These are phyloP conservation scores for Komagataella mondaviorum DNA, from an alignment of 805 yeast genomes.

Conservation along the genomic window DNA sequence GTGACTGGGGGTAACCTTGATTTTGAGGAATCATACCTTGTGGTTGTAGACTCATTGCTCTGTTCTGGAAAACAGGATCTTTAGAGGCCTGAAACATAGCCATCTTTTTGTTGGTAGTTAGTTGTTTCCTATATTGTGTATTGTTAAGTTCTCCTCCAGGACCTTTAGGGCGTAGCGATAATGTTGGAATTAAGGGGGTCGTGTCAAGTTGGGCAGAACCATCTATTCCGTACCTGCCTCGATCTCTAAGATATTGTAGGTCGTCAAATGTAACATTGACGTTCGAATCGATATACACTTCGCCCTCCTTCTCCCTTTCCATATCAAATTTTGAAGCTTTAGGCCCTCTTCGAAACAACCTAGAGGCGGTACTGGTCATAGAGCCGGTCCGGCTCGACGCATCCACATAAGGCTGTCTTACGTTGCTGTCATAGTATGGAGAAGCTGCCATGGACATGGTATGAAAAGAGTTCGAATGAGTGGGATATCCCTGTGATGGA, in stretches of 20 bases:
- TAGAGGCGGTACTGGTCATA: slow-evolving; percentile 8
- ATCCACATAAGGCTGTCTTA: not conserved
- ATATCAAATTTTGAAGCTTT: slow-evolving; percentile 4
- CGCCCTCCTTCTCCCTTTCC: slow-evolving; percentile 13
- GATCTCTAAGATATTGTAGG: slow-evolving; percentile 45
- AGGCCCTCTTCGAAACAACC: slow-evolving; percentile 3
- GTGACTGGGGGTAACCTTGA: not conserved
- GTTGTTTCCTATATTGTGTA: slow-evolving; percentile 54
- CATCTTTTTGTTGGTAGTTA: slow-evolving; percentile 29
- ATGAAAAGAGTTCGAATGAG: not conserved
- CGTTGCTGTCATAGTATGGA: not conserved
- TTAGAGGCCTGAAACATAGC: not conserved
- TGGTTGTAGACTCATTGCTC: slow-evolving; percentile 22
- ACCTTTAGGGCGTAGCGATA: slow-evolving; percentile 22
- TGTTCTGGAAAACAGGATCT: slow-evolving; percentile 1
- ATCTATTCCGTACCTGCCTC: slow-evolving; percentile 50
- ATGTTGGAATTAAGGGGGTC: slow-evolving; percentile 65
- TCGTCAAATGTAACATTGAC: slow-evolving; percentile 49
- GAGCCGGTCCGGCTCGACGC: not conserved
- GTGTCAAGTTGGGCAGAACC: slow-evolving; percentile 29
- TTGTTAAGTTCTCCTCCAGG: slow-evolving; percentile 25
- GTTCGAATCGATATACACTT: slow-evolving; percentile 14
- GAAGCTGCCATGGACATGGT: not conserved
- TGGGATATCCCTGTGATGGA: not conserved
- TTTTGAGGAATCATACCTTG: slow-evolving; percentile 1